Conservation (phyloP, 768 basidiomycete genomes). For the Rhodotorula diobovata region DNA sequence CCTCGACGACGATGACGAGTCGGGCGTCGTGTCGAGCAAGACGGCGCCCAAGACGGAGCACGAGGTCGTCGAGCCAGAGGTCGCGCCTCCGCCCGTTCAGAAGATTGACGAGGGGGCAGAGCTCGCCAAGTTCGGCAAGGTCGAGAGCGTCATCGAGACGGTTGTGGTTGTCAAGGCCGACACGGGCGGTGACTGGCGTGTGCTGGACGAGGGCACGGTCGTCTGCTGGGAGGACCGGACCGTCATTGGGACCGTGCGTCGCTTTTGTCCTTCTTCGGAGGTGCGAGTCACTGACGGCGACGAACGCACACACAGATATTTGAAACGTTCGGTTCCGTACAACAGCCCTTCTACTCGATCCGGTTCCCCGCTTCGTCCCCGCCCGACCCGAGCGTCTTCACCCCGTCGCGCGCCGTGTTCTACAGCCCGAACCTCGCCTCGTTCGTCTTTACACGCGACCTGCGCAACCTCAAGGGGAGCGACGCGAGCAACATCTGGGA, state of each 20-base stretch:
- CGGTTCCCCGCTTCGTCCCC: conserved; percentile 56
- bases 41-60: conserved; percentile 41
- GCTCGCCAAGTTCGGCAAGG: conserved; percentile 70
- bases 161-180: conserved; percentile 69
- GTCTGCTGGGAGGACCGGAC: conserved; percentile 83
- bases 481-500: conserved; percentile 93
- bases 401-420: conserved; percentile 57
- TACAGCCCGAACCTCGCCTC: conserved; percentile 72
- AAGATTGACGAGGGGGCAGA: conserved; percentile 62
- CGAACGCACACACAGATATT: conserved; percentile 60
- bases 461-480: conserved; percentile 68
- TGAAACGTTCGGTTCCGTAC: conserved; percentile 93
- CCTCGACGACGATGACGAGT: conserved; percentile 28
- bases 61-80: conserved; percentile 51
- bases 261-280: conserved; percentile 13
- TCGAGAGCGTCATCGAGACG: conserved; percentile 68
- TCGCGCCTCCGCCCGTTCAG: conserved; percentile 57
- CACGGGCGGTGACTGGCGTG: conserved; percentile 56
- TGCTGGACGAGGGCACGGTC: conserved; percentile 82
- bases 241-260: conserved; percentile 81
- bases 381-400: conserved; percentile 41
- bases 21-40: not conserved
- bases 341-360: conserved; percentile 82
- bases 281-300: too few species aligned
- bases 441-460: conserved; percentile 73